Conservation (phyloP, 106 monocot species). For the Phalaenopsis aphrodite region DNA sequence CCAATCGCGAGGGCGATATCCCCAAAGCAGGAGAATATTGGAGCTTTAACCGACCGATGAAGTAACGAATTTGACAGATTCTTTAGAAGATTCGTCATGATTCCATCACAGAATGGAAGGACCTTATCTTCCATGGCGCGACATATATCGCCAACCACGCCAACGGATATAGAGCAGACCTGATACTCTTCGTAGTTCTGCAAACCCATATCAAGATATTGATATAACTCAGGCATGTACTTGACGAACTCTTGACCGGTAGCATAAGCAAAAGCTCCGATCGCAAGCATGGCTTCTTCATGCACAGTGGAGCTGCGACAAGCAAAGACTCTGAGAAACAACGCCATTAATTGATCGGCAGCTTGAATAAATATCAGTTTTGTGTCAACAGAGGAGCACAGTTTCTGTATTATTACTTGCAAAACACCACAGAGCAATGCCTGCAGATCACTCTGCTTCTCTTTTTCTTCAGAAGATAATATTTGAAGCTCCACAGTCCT, state of each 20-base stretch:
- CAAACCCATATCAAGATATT: conserved; percentile 23
- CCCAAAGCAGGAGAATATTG: conserved; percentile 25
- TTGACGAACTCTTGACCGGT: conserved; percentile 18
- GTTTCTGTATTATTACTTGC: conserved; percentile 23
- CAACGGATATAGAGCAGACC: conserved; percentile 26
- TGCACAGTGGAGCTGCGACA: conserved; percentile 21
- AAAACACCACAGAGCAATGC: conserved; percentile 22
- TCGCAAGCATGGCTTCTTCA: conserved; percentile 31
- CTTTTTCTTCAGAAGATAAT: conserved; percentile 16
- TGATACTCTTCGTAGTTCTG: conserved; percentile 28
- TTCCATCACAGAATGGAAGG: conserved; percentile 24
- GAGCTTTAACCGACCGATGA: conserved; percentile 21
- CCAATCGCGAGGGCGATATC: conserved; percentile 26
- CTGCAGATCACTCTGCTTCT: conserved; percentile 27
- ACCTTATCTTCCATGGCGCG: conserved; percentile 22
- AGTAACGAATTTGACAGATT: conserved; percentile 18
- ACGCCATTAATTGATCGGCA: conserved; percentile 21
- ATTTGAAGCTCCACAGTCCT: conserved; percentile 16
- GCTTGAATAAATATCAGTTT: conserved; percentile 18
- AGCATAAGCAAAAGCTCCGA: conserved; percentile 23
- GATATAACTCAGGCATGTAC: conserved; percentile 20
- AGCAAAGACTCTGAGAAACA: conserved; percentile 22
- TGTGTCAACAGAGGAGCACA: conserved; percentile 13
- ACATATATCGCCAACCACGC: conserved; percentile 22
- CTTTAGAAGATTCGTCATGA: conserved; percentile 24